A percentile compares a stretch with the other conserved stretches of the same genome.
Evolutionary conservation across 1,284 basidiomycete species (phyloP).

Genomic region (Leccinum fallax): DNA sequence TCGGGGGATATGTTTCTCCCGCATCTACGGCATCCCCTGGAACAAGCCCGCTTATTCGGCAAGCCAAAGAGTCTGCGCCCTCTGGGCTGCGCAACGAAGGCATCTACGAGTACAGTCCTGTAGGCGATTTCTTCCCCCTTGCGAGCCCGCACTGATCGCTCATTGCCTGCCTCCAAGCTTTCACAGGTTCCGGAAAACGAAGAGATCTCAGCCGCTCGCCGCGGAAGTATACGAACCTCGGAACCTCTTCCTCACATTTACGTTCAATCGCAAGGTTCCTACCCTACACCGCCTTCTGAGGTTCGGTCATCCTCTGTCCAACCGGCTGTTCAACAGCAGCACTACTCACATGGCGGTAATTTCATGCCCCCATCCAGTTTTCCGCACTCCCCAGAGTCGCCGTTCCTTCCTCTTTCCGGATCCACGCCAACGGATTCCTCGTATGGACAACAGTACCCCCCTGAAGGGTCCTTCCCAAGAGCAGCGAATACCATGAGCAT

Average conservation of each 20-base stretch:
- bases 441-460: slow-evolving; percentile 24
- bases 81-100: slow-evolving; percentile 30
- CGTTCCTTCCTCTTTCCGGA: slow-evolving; percentile 18
- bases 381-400: slow-evolving; percentile 20
- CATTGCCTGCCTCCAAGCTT: slow-evolving; percentile 19
- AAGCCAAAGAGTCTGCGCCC: slow-evolving; percentile 32
- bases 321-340: slow-evolving; percentile 21
- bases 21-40: slow-evolving; percentile 47
- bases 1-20: slow-evolving; percentile 38
- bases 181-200: slow-evolving; percentile 29
- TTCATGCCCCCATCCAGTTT: slow-evolving; percentile 21
- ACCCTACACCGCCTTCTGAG: slow-evolving; percentile 24
- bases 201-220: slow-evolving; percentile 27
- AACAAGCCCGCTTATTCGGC: slow-evolving; percentile 40
- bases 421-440: slow-evolving; percentile 15
- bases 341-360: slow-evolving; percentile 17
- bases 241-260: slow-evolving; percentile 26
- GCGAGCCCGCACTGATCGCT: background rate
- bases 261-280: slow-evolving; percentile 21
- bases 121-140: slow-evolving; percentile 11
- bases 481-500: slow-evolving; percentile 19
- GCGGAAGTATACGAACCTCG: slow-evolving; percentile 28
- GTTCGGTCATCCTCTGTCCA: slow-evolving; percentile 14
- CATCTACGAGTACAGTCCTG: slow-evolving; percentile 30
- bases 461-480: slow-evolving; percentile 23